phyloP scores from a whole-genome alignment of 2,329 filamentous ascomycete genomes.

The Talaromyces sp. region DNA sequence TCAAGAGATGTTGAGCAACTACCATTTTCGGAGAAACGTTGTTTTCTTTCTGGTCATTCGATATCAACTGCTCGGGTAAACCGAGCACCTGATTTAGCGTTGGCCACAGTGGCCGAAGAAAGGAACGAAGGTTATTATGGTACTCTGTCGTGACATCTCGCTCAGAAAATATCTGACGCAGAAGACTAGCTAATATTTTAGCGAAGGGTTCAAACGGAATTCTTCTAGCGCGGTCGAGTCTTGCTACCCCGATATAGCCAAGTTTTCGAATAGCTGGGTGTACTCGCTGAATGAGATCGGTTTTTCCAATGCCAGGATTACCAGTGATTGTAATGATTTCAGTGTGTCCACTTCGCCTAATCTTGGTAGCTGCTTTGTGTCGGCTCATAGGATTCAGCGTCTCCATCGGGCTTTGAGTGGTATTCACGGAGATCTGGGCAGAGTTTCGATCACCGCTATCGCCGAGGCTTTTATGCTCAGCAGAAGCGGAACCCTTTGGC shows the following conservation, averaged over 20 bases:
- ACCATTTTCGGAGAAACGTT: conserved; percentile 29
- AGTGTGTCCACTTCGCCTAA: conserved; percentile 54
- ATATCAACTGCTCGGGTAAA: conserved; percentile 63
- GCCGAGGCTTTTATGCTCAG: conserved; percentile 35
- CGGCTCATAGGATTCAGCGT: conserved; percentile 30
- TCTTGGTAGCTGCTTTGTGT: conserved; percentile 46
- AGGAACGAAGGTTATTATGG: conserved; percentile 55
- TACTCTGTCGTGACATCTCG: conserved; percentile 60
- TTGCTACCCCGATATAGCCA: conserved; percentile 59
- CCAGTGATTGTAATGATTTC: conserved; percentile 59
- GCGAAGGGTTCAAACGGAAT: conserved; percentile 61
- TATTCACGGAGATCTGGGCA: conserved; percentile 29
- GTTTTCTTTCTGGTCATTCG: conserved; percentile 35
- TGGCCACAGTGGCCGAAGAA: conserved; percentile 57
- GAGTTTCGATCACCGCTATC: conserved; percentile 36
- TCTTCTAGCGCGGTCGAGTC: conserved; percentile 57
- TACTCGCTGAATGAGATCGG: conserved; percentile 57
- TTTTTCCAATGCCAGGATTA: conserved; percentile 58
- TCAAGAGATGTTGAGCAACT: conserved; percentile 30
- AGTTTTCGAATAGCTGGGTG: conserved; percentile 55
- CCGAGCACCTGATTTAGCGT: conserved; percentile 57
- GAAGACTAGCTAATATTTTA: conserved; percentile 57
- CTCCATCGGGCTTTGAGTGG: conserved; percentile 31
- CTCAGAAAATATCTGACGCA: conserved; percentile 64
- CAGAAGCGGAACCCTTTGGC: conserved; percentile 31